These are phyloP conservation scores for Alternaria conjuncta DNA, from an alignment of 2,329 filamentous ascomycete genomes.

Conservation along the genomic window DNA sequence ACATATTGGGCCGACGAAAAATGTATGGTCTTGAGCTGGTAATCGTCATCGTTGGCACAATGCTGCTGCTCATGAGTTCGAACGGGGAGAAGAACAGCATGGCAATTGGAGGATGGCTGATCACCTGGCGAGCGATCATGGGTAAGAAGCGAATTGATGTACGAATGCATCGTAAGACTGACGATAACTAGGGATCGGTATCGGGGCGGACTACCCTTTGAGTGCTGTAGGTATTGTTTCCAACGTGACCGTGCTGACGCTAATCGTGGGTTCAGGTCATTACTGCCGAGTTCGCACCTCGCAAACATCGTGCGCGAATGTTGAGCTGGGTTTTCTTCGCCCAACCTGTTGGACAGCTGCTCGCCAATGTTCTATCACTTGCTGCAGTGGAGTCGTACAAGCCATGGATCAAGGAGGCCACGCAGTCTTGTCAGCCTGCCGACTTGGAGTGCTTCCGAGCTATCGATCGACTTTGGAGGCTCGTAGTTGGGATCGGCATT, in stretches of 20 bases:
- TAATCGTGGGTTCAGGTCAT: conserved; percentile 31
- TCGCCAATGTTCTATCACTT: conserved; percentile 40
- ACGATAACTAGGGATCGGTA: conserved; percentile 37
- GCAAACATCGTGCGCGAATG: conserved; percentile 49
- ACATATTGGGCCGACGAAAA: conserved; percentile 46
- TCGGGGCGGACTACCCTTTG: conserved; percentile 48
- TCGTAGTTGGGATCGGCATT: conserved; percentile 50
- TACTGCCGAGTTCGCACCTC: conserved; percentile 49
- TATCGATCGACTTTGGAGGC: conserved; percentile 50
- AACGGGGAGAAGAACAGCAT: conserved; percentile 44
- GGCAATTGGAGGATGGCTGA: conserved; percentile 49
- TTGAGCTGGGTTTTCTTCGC: conserved; percentile 52
- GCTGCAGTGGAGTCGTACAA: conserved; percentile 36
- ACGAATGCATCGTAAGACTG: neutral
- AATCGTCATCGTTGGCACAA: conserved; percentile 50
- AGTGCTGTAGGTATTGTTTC: conserved; percentile 31
- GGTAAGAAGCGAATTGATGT: conserved; percentile 24
- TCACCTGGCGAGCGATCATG: conserved; percentile 50
- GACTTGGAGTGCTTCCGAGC: conserved; percentile 36
- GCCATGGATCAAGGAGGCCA: conserved; percentile 27
- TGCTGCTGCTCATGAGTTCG: conserved; percentile 49
- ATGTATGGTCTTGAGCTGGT: conserved; percentile 52
- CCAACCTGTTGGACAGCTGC: conserved; percentile 50
- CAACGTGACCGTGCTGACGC: neutral
- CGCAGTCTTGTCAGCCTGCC: conserved; percentile 19